A percentile compares a stretch with the other conserved stretches of the same genome.
These are phyloP conservation scores for Zizania palustris DNA, from an alignment of 202 grass and related monocot species.

Conservation along the genomic window DNA sequence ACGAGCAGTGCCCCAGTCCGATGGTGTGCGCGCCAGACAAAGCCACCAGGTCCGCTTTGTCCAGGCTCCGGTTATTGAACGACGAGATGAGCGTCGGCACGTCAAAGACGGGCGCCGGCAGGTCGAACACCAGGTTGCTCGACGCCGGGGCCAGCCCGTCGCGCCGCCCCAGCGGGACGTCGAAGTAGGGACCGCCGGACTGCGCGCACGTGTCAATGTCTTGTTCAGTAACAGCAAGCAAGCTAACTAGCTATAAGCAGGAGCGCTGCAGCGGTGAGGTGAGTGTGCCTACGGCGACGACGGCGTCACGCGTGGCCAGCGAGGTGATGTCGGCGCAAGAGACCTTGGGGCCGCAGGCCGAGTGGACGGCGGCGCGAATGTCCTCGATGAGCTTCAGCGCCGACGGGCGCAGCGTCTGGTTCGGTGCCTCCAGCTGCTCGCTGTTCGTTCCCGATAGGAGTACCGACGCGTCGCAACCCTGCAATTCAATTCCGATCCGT, in stretches of 20 bases:
- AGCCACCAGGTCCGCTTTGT: constrained; percentile 59
- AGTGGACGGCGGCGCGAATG: constrained; percentile 48
- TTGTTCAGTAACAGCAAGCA: too few species aligned
- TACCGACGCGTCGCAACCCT: constrained; percentile 70
- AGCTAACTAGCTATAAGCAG: too few species aligned
- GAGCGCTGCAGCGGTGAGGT: too few species aligned
- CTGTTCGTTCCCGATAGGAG: constrained; percentile 39
- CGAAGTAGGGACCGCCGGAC: constrained; percentile 62
- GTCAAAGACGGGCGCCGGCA: constrained; percentile 42
- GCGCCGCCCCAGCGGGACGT: constrained; percentile 59
- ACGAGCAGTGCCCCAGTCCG: constrained; percentile 55
- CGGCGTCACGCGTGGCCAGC: constrained; percentile 59
- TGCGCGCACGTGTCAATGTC: neutral
- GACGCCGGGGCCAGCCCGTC: constrained; percentile 44
- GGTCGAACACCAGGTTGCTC: neutral
- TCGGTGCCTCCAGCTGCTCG: constrained; percentile 39
- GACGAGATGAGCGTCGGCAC: constrained; percentile 37
- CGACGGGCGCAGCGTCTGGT: constrained; percentile 53
- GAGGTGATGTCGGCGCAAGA: constrained; percentile 61
- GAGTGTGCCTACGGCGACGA: constrained; percentile 39
- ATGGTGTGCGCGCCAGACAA: constrained; percentile 81
- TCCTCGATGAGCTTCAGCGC: constrained; percentile 63
- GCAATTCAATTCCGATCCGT: too few species aligned
- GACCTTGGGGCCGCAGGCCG: constrained; percentile 41
- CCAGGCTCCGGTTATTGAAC: constrained; percentile 45